Base-by-base conservation (phyloP, 495 filamentous ascomycete species). In the Podospora bellae-mahoneyi region DNA sequence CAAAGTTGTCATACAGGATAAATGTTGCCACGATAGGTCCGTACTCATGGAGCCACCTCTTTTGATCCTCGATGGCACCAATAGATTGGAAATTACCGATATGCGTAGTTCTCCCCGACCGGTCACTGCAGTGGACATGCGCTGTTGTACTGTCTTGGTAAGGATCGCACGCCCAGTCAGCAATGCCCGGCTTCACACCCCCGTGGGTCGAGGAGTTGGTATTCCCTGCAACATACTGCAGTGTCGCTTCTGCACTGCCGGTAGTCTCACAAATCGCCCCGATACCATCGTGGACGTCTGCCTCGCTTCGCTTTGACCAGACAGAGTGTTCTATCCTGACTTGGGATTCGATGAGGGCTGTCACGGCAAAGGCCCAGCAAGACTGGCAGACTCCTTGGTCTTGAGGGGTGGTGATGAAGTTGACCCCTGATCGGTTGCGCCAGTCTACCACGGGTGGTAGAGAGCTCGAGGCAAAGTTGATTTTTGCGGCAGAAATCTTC, bases 321-420 rank as follows among this genome's bases (percentile, higher is more conserved):
- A 68, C 56, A 28, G 69, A 69, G 64, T 73, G 72, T 66, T 73
- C 72, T 34, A 73, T 71, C 62, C 72, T 66, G 20, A 69, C 58
- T 68, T 64, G 63, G 20, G 69, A 39, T 64, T 73, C 72, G 44
- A 73, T 57, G 3, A 73, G 66, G 5, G 72, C 72, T 4, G 69
- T 65, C 0, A 26, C 67, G 1, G 69, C 72, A 5, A 73, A 73
- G 48, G 69, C 72, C 72, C 72, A 73, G 67, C 72, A 73, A 58
- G 59, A 64, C 53, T 69, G 59, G 66, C 72, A 73, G 15, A 10
- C 59, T 15, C 72, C 72, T 61, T 73, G 72, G 58, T 73, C 57
- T 44, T 71, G 72, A 0, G 65, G 4, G 7, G 69, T 67, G 13
- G 69, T 71, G 61, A 71, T 71, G 65, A 66, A 71, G 65, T 71